Conservation (phyloP, 1,284 basidiomycete species). For the Ganoderma lucidum region DNA sequence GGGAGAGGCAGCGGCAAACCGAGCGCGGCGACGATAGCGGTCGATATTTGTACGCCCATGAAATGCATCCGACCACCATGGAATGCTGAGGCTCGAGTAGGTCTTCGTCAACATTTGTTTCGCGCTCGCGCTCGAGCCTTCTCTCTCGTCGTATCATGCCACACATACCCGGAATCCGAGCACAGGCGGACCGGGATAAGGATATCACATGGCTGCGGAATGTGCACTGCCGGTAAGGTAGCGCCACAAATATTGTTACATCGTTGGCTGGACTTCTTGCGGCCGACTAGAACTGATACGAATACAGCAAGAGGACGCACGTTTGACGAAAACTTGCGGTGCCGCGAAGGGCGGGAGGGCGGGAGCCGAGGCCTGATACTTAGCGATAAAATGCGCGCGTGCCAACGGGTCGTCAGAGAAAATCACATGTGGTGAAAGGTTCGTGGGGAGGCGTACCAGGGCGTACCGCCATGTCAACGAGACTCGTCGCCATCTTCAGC, state of each 20-base stretch:
- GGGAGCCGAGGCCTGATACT: background rate
- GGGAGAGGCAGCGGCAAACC: background rate
- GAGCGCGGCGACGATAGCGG: background rate
- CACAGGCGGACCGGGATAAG: background rate
- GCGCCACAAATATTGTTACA: background rate
- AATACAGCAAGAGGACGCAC: background rate
- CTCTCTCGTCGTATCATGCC: background rate
- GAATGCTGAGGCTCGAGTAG: background rate
- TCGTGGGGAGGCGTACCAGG: background rate
- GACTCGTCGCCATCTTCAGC: background rate
- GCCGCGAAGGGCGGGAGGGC: background rate
- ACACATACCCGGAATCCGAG: background rate
- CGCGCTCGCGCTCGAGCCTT: background rate
- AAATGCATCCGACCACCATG: background rate
- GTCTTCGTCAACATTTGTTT: conserved; percentile 1
- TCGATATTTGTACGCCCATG: background rate
- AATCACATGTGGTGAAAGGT: conserved; percentile 1
- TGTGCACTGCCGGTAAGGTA: background rate
- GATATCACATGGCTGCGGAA: background rate
- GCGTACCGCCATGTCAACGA: background rate
- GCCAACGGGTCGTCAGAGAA: background rate
- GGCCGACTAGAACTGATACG: background rate
- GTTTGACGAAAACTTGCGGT: background rate
- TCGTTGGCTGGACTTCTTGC: background rate
- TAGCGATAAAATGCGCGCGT: background rate